Conservation (phyloP, 2,329 filamentous ascomycete species). For the Pseudogymnoascus sp. region DNA sequence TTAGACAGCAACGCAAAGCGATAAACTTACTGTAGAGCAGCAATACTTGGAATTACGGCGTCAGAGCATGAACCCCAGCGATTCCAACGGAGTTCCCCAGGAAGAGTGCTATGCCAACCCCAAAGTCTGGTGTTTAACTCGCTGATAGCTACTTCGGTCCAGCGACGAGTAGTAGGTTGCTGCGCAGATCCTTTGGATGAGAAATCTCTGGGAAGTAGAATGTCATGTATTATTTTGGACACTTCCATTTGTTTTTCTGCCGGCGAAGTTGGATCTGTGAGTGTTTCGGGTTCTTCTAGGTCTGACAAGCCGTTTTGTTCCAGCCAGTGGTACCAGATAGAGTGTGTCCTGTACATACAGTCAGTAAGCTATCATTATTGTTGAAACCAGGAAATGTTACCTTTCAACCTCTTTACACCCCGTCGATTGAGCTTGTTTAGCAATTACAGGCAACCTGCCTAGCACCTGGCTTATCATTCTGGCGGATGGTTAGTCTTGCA, state of each 20-base stretch:
- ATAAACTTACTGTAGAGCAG: slow-evolving; percentile 12
- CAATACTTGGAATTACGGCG: slow-evolving; percentile 10
- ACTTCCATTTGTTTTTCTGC: slow-evolving; percentile 4
- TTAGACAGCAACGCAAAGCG: background rate
- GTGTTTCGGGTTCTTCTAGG: slow-evolving; percentile 3
- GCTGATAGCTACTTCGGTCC: slow-evolving; percentile 9
- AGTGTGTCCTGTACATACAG: background rate
- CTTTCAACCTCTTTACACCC: background rate
- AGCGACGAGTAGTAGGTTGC: background rate
- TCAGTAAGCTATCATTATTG: background rate
- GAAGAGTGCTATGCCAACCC: slow-evolving; percentile 11
- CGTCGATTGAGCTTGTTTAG: background rate
- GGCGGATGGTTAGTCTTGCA: slow-evolving; percentile 2
- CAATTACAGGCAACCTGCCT: slow-evolving; percentile 7
- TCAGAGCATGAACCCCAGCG: slow-evolving; percentile 12
- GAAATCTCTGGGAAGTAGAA: background rate
- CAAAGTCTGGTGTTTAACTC: slow-evolving; percentile 12
- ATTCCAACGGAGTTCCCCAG: slow-evolving; percentile 11
- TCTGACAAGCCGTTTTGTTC: background rate
- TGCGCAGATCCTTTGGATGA: background rate
- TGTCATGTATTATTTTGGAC: slow-evolving; percentile 6
- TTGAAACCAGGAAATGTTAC: background rate
- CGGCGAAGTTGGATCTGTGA: background rate
- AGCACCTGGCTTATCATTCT: slow-evolving; percentile 11
- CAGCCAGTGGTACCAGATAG: slow-evolving; percentile 4